A percentile compares a stretch with the other conserved stretches of the same genome.
These are phyloP conservation scores for Backusella circina DNA, from an alignment of 192 early-diverging fungal genomes.

Conservation along the genomic window DNA sequence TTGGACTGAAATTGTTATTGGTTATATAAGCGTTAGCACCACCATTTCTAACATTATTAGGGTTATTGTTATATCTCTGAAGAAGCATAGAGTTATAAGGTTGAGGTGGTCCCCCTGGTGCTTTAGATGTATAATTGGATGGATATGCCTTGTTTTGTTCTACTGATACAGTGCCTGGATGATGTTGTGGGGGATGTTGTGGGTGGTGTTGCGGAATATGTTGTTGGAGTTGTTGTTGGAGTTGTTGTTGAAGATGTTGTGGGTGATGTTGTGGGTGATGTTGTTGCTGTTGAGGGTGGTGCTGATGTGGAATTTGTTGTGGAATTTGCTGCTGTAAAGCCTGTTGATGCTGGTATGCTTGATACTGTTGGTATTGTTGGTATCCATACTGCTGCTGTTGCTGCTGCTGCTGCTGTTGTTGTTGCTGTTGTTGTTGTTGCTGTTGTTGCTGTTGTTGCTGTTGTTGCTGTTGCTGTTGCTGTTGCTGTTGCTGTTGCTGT, in stretches of 20 bases:
- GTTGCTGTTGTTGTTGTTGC: not conserved
- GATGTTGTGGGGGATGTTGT: not conserved
- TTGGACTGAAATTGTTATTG: not conserved
- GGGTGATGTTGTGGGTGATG: not conserved
- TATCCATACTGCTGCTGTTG: not conserved
- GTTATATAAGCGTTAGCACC: not conserved
- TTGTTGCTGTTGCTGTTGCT: not conserved
- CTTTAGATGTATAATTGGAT: conserved; percentile 3
- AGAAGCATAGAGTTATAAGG: not conserved
- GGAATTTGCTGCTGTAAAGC: not conserved
- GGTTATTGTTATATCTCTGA: not conserved
- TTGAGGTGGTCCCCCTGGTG: not conserved
- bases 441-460: not conserved
- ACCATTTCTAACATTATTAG: not conserved
- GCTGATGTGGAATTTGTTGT: not conserved
- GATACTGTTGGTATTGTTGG: not conserved
- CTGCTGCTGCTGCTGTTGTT: not conserved
- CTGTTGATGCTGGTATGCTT: not conserved
- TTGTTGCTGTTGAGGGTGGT: not conserved
- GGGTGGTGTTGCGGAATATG: not conserved
- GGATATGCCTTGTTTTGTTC: not conserved
- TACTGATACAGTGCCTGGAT: not conserved
- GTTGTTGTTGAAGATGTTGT: not conserved
- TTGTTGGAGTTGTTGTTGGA: not conserved
- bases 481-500: not conserved